Base-by-base conservation (phyloP, 2,329 filamentous ascomycete species). In the Pseudopithomyces maydicus region DNA sequence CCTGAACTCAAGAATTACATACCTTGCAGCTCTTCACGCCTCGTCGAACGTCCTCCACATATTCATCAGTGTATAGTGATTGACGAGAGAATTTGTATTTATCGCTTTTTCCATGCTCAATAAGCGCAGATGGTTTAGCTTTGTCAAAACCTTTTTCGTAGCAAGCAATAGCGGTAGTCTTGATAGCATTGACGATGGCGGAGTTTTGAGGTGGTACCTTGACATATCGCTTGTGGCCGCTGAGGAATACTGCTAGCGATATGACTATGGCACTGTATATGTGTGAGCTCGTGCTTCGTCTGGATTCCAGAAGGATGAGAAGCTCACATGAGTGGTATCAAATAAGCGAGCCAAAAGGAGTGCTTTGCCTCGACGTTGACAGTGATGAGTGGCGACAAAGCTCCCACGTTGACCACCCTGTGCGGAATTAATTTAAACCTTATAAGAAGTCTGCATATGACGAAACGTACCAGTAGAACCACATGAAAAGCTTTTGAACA, bases 41-140 rank as follows among this genome's bases (percentile, higher is more conserved):
- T 63, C 88, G 86, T 80, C 89, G 89, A 52, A 91, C 80, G 69
- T 91, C 89, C 2, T 90, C 88, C 52, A 91, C 81, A 64, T 91
- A 91, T 68, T 87, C 83, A 67, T 90, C 88, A 57, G 89, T 84
- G 72, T 80, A 42, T 63, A 8, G 4, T 8, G 67, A 56, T 83
- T 80, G 58, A 85, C 77, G 57, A 5, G 26, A 4, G 26, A 29
- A 29, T 29, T 8, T 29, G 26, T 29, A 29, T 29, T 29, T 29
- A 29, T 29, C 26, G 26, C 8, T 4, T 8, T 29, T 29, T 4
- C 26, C n/a, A 3, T 41, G 10, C 7, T n/a, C 38, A 17, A 8
- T 17, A 7, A 41, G 19, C 38, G n/a, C 19, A 19, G 38, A n/a
- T 12, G 38, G 38, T 6, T 41, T 41, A 3, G 38, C 38, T 8